Conservation (phyloP, 805 yeast genomes). For the Wickerhamomyces xylosicus region DNA sequence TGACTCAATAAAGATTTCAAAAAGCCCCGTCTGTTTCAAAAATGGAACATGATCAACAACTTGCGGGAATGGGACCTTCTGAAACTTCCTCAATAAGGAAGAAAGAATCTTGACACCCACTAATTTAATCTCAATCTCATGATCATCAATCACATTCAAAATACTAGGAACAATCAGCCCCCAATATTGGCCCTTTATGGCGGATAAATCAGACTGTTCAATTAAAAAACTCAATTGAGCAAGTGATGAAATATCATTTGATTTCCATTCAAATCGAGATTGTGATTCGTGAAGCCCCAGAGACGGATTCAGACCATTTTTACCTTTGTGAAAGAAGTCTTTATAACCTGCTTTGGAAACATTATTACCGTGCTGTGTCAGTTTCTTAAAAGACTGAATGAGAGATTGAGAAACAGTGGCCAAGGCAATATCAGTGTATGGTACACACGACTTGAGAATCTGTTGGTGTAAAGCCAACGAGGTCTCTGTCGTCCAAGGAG, state of each 20-base stretch:
- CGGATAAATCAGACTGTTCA: background rate
- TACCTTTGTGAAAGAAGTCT: background rate
- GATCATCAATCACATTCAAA: constrained; percentile 18
- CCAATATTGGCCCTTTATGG: constrained; percentile 9
- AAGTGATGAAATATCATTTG: background rate
- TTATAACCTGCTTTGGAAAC: background rate
- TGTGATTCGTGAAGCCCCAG: background rate
- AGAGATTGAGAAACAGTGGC: no score
- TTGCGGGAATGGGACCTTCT: background rate
- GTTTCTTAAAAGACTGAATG: no score
- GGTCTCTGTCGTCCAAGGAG: no score
- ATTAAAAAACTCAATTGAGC: background rate
- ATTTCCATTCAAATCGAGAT: background rate
- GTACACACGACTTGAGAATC: no score
- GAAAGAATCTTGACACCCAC: constrained; percentile 14
- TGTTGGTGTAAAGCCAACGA: no score
- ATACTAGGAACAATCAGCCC: constrained; percentile 18
- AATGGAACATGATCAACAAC: constrained; percentile 1
- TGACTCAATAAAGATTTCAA: constrained; percentile 12
- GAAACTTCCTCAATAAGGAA: constrained; percentile 8
- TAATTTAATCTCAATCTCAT: constrained; percentile 17
- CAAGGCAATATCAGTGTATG: no score
- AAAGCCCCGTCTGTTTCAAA: constrained; percentile 12
- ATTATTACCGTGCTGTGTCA: background rate
- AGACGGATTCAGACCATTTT: background rate